Percentiles rank a stretch among this genome's conserved stretches.
Evolutionary conservation across 768 basidiomycete species (phyloP).

Genomic region (Rhodosporidiobolus sp.): DNA sequence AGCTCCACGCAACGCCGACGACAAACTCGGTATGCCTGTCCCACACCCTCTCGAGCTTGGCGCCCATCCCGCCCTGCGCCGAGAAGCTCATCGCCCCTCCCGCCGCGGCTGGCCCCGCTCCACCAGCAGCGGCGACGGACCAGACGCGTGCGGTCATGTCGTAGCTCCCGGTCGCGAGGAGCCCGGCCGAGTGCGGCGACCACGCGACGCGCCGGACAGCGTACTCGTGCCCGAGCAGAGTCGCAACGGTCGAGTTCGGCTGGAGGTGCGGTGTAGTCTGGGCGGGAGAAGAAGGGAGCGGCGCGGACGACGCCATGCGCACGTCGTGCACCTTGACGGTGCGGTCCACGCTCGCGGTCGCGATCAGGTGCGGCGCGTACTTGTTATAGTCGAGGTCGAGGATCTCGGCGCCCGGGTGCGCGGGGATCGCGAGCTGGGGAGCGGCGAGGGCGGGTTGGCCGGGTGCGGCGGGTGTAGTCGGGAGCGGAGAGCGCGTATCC

Average conservation of each 20-base stretch:
- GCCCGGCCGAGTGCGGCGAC: conserved; percentile 49
- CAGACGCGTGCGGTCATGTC: conserved; percentile 95
- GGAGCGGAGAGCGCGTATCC: conserved; percentile 53
- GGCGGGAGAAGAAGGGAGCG: conserved; percentile 48
- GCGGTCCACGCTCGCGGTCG: conserved; percentile 76
- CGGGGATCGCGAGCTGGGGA: conserved; percentile 32
- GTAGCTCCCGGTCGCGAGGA: conserved; percentile 64
- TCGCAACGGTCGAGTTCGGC: conserved; percentile 44
- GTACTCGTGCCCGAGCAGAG: conserved; percentile 80
- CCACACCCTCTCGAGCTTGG: conserved; percentile 64
- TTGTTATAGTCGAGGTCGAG: conserved; percentile 90
- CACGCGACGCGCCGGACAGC: conserved; percentile 85
- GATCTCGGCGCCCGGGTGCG: conserved; percentile 56
- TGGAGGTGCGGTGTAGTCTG: conserved; percentile 56
- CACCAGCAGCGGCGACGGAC: conserved; percentile 49
- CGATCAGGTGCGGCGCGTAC: conserved; percentile 72
- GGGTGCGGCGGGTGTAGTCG: neutral
- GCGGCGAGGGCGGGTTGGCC: conserved; percentile 20
- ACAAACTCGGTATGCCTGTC: conserved; percentile 93
- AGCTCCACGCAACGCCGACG: conserved; percentile 84
- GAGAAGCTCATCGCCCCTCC: conserved; percentile 19
- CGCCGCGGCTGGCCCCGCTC: neutral
- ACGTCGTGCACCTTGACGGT: conserved; percentile 77
- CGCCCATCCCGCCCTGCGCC: conserved; percentile 54
- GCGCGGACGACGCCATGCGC: conserved; percentile 68